A percentile compares a stretch with the other conserved stretches of the same genome.
Evolutionary conservation across 140 eudicot species (phyloP).

Genomic region (Erigeron philadelphicus): DNA sequence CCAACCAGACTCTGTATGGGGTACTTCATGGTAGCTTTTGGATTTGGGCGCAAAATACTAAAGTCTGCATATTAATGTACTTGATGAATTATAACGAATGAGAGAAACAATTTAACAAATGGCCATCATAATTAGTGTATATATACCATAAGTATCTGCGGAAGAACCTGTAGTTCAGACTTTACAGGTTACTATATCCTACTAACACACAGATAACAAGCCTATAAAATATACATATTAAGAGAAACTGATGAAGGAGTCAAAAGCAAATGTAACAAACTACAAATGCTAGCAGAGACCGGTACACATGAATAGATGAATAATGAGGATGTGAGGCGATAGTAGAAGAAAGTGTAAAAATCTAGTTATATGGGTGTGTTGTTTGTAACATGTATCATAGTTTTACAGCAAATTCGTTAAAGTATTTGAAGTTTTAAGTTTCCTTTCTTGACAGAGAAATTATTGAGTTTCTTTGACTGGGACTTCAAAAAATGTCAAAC

Average conservation of each 20-base stretch:
- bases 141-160: slow-evolving; percentile 2
- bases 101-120: slow-evolving; percentile 3
- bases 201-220: background rate
- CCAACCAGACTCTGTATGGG: background rate
- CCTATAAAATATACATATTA: background rate
- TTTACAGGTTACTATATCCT: slow-evolving; percentile 7
- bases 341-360: background rate
- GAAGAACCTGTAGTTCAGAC: slow-evolving; percentile 15
- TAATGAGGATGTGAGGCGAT: background rate
- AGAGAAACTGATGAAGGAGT: slow-evolving; percentile 5
- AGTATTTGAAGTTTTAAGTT: background rate
- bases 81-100: background rate
- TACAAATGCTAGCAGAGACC: slow-evolving; percentile 10
- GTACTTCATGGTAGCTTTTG: slow-evolving; percentile 6
- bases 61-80: slow-evolving; percentile 2
- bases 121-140: background rate
- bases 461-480: background rate
- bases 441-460: background rate
- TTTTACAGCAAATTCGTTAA: background rate
- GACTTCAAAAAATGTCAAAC: slow-evolving; percentile 7
- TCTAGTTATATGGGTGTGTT: background rate
- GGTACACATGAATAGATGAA: background rate
- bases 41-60: background rate
- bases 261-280: background rate
- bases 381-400: background rate